A percentile compares a stretch with the other conserved stretches of the same genome.
phyloP scores from a whole-genome alignment of 176 grass and related monocot species.

The Phoenix dactylifera region DNA sequence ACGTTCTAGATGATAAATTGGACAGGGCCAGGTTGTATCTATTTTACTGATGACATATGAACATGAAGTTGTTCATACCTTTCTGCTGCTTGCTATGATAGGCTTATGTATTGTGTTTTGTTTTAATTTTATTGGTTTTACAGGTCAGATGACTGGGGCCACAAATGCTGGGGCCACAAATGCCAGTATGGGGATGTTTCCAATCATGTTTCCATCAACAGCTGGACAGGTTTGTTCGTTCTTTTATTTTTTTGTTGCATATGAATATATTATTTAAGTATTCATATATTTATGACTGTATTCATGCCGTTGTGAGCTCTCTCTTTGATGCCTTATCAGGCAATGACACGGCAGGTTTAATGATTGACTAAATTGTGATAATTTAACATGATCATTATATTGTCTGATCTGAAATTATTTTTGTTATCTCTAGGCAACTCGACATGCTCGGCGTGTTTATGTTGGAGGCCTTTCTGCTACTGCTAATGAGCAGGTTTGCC shows the following conservation, averaged over 20 bases:
- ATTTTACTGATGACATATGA: conserved; percentile 12
- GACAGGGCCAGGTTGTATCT: conserved; percentile 5
- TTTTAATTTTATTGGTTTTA: conserved; percentile 17
- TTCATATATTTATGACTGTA: background rate
- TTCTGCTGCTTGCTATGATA: conserved; percentile 11
- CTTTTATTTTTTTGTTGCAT: background rate
- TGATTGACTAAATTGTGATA: no score
- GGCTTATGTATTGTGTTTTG: conserved; percentile 12
- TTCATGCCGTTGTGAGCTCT: conserved; percentile 40
- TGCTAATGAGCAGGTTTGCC: conserved; percentile 80
- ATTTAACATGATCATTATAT: background rate
- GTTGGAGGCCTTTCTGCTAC: conserved; percentile 91
- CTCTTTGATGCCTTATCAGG: conserved; percentile 85
- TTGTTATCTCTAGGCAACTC: conserved; percentile 40
- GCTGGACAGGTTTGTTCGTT: conserved; percentile 48
- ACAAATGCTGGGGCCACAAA: conserved; percentile 27
- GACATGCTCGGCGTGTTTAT: conserved; percentile 92
- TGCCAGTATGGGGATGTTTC: conserved; percentile 56
- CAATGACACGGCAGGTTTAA: conserved; percentile 80
- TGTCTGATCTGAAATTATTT: conserved; percentile 2
- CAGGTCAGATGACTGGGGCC: conserved; percentile 55
- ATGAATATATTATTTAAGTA: no score
- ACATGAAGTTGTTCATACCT: conserved; percentile 12
- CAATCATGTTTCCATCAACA: conserved; percentile 59
- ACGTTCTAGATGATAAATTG: background rate